Conservation (phyloP, 805 yeast species). For the Saccharomycopsis capsularis region DNA sequence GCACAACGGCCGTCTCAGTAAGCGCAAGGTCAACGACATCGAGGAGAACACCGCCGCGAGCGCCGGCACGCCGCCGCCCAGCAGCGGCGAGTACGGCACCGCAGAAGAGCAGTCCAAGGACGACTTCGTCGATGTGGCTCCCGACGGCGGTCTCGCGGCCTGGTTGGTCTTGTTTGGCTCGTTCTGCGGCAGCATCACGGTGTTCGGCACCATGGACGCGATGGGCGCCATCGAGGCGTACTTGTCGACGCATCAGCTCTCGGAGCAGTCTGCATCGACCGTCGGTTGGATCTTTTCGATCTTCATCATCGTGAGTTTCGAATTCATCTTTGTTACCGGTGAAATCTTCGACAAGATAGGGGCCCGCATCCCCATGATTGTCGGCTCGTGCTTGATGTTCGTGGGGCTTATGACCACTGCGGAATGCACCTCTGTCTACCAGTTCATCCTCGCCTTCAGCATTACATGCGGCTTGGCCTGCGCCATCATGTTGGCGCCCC, state of each 20-base stretch:
- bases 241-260: slow-evolving; percentile 48
- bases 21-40: neutral
- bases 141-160: slow-evolving; percentile 57
- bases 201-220: slow-evolving; percentile 51
- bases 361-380: slow-evolving; percentile 34
- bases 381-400: slow-evolving; percentile 37
- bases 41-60: too few species aligned
- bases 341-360: slow-evolving; percentile 53
- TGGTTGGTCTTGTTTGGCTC: slow-evolving; percentile 52
- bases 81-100: too few species aligned
- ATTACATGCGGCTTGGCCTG: slow-evolving; percentile 49
- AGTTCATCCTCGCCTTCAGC: slow-evolving; percentile 53
- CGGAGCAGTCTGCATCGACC: slow-evolving; percentile 36
- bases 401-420: slow-evolving; percentile 49
- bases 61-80: too few species aligned
- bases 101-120: neutral
- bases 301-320: slow-evolving; percentile 41
- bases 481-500: slow-evolving; percentile 50
- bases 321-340: slow-evolving; percentile 47
- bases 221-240: slow-evolving; percentile 60
- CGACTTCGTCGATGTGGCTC: slow-evolving; percentile 34
- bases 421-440: slow-evolving; percentile 44
- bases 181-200: slow-evolving; percentile 47
- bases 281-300: slow-evolving; percentile 63
- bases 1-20: too few species aligned